Evolutionary conservation across 371 early-diverging fungal species (phyloP).

Genomic region (Quaeritorhiza haematococci): DNA sequence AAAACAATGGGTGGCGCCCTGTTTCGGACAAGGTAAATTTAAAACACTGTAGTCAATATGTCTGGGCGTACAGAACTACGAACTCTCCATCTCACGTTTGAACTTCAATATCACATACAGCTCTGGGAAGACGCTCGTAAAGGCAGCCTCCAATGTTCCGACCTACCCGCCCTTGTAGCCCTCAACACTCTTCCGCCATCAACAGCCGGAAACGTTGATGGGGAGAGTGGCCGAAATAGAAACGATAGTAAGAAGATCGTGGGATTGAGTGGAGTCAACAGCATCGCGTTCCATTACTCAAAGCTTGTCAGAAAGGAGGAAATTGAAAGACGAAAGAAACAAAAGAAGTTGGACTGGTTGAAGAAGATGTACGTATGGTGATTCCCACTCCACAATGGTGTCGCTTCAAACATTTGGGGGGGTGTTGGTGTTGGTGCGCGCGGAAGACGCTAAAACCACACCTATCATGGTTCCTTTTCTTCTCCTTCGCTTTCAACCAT

Average conservation of each 20-base stretch:
- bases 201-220: not conserved
- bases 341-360: slow-evolving; percentile 42
- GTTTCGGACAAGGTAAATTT: slow-evolving; percentile 33
- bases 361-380: slow-evolving; percentile 32
- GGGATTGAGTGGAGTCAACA: too few relatives aligned
- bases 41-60: too few relatives aligned
- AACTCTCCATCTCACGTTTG: too few relatives aligned
- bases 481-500: not conserved
- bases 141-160: not conserved
- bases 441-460: not conserved
- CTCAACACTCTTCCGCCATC: not conserved
- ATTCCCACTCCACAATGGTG: too few relatives aligned
- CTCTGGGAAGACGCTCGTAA: not conserved
- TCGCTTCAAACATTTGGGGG: not conserved
- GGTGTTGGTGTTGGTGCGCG: not conserved
- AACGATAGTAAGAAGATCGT: too few relatives aligned
- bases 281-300: slow-evolving; percentile 31
- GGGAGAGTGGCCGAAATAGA: not conserved
- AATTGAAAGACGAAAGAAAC: slow-evolving; percentile 21
- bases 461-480: not conserved
- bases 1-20: slow-evolving; percentile 53
- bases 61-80: too few relatives aligned
- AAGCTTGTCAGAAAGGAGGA: slow-evolving; percentile 32
- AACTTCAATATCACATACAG: too few relatives aligned
- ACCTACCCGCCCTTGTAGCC: not conserved